A percentile compares a stretch with the other conserved stretches of the same genome.
These are phyloP conservation scores for Carallia brachiata DNA, from an alignment of 345 rosid species.

Conservation along the genomic window DNA sequence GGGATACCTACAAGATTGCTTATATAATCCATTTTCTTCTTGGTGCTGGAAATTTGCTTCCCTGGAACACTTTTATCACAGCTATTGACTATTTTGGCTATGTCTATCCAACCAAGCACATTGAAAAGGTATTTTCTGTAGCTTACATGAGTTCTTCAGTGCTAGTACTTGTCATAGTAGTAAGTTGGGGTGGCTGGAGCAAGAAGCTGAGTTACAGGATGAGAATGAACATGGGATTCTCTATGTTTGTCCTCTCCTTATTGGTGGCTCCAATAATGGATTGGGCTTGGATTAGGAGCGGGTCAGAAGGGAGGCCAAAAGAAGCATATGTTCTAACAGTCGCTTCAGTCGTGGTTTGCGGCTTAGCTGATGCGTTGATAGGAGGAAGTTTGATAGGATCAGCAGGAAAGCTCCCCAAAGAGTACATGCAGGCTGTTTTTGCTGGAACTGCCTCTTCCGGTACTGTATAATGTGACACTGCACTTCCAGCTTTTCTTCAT, in stretches of 20 bases:
- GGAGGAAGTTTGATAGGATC: conserved; percentile 86
- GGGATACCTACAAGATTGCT: conserved; percentile 65
- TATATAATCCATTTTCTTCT: conserved; percentile 82
- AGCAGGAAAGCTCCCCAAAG: conserved; percentile 82
- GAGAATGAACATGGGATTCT: conserved; percentile 81
- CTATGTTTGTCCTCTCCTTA: conserved; percentile 62
- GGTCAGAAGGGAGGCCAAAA: conserved; percentile 22
- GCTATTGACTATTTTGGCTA: conserved; percentile 79
- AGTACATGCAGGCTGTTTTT: conserved; percentile 93
- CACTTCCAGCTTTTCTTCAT: not conserved
- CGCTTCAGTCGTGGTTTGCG: conserved; percentile 67
- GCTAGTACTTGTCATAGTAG: conserved; percentile 54
- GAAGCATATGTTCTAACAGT: conserved; percentile 50
- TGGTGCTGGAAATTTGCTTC: conserved; percentile 92
- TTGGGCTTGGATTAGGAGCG: conserved; percentile 42
- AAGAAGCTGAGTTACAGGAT: conserved; percentile 50
- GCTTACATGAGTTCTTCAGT: conserved; percentile 87
- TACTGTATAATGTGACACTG: conserved; percentile 5
- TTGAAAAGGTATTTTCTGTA: conserved; percentile 82
- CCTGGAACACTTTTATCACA: conserved; percentile 93
- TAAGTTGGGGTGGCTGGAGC: conserved; percentile 56
- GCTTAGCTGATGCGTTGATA: conserved; percentile 84
- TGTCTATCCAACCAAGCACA: conserved; percentile 66
- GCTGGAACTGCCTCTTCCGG: conserved; percentile 99
- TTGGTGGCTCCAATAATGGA: conserved; percentile 70